Conservation (phyloP, 805 yeast genomes). For the Yamadazyma sp. region DNA sequence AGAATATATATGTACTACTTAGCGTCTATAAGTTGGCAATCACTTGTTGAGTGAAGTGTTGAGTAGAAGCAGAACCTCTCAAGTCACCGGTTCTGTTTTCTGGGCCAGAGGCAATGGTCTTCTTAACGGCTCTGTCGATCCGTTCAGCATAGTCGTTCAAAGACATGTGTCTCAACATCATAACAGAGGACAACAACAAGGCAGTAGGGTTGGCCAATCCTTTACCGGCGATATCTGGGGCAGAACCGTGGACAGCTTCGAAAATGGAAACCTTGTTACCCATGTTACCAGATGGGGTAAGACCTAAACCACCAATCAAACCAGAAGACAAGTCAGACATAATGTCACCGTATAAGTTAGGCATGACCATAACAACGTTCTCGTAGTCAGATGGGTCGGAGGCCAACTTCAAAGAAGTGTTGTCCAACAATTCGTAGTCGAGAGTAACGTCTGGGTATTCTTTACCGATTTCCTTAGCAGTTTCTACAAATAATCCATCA, state of each 20-base stretch:
- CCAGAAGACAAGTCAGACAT: slow-evolving; percentile 98
- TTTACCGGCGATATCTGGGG: slow-evolving; percentile 99
- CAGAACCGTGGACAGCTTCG: slow-evolving; percentile 99
- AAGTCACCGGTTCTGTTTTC: slow-evolving; percentile 96
- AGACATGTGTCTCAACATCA: slow-evolving; percentile 99
- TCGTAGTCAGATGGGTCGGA: slow-evolving; percentile 85
- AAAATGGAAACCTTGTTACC: slow-evolving; percentile 97
- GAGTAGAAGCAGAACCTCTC: slow-evolving; percentile 87
- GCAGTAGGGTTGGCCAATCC: slow-evolving; percentile 99
- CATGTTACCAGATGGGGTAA: slow-evolving; percentile 99
- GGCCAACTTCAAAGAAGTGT: slow-evolving; percentile 89
- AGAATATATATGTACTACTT: background rate
- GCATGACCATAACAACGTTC: slow-evolving; percentile 95
- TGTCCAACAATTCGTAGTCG: slow-evolving; percentile 87
- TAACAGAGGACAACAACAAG: slow-evolving; percentile 87
- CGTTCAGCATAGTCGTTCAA: slow-evolving; percentile 76
- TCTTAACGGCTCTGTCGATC: slow-evolving; percentile 84
- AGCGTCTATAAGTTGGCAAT: slow-evolving; percentile 62
- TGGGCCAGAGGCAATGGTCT: slow-evolving; percentile 92
- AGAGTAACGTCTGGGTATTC: slow-evolving; percentile 90
- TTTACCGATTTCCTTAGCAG: slow-evolving; percentile 85
- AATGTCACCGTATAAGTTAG: slow-evolving; percentile 98
- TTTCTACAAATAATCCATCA: slow-evolving; percentile 92
- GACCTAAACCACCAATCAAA: slow-evolving; percentile 97
- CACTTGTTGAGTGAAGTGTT: slow-evolving; percentile 89